A percentile compares a stretch with the other conserved stretches of the same genome.
Evolutionary conservation across 2,329 filamentous ascomycete genomes (phyloP).

Genomic region (Geosmithia flava): DNA sequence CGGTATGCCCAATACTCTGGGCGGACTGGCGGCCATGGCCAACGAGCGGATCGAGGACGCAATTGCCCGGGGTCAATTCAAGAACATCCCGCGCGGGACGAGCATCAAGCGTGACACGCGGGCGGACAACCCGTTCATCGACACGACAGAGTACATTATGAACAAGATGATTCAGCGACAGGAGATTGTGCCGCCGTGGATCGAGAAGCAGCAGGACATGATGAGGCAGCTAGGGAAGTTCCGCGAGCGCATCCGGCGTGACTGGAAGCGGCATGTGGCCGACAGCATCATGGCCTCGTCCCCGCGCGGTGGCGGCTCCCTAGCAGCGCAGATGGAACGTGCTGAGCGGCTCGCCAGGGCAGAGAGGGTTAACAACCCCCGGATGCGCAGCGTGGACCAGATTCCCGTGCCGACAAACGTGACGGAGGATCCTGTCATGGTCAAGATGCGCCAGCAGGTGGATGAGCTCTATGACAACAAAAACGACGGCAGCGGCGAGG

Average conservation of each 20-base stretch:
- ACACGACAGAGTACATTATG: conserved; percentile 96
- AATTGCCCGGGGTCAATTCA: conserved; percentile 81
- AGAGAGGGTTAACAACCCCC: conserved; percentile 55
- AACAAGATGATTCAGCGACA: conserved; percentile 98
- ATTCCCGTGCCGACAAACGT: conserved; percentile 31
- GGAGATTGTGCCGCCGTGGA: conserved; percentile 93
- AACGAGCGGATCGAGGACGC: conserved; percentile 91
- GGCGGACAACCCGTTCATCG: conserved; percentile 77
- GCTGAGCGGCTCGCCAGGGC: conserved; percentile 66
- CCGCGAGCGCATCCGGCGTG: conserved; percentile 58
- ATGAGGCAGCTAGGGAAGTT: conserved; percentile 58
- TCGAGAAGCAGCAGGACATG: conserved; percentile 94
- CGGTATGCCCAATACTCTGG: conserved; percentile 61
- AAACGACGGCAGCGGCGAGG: not conserved
- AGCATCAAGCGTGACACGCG: conserved; percentile 71
- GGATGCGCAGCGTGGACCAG: conserved; percentile 25
- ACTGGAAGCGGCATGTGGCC: conserved; percentile 78
- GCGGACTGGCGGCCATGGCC: conserved; percentile 69
- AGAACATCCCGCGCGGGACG: conserved; percentile 66
- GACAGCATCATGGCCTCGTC: conserved; percentile 55
- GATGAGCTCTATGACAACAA: conserved; percentile 1
- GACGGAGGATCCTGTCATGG: conserved; percentile 36
- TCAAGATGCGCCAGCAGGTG: conserved; percentile 25
- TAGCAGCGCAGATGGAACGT: conserved; percentile 59
- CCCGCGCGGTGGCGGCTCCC: conserved; percentile 47